Percentiles rank a stretch among this genome's conserved stretches.
These are phyloP conservation scores for Boletus huronensis DNA, from an alignment of 768 basidiomycete species.

Conservation along the genomic window DNA sequence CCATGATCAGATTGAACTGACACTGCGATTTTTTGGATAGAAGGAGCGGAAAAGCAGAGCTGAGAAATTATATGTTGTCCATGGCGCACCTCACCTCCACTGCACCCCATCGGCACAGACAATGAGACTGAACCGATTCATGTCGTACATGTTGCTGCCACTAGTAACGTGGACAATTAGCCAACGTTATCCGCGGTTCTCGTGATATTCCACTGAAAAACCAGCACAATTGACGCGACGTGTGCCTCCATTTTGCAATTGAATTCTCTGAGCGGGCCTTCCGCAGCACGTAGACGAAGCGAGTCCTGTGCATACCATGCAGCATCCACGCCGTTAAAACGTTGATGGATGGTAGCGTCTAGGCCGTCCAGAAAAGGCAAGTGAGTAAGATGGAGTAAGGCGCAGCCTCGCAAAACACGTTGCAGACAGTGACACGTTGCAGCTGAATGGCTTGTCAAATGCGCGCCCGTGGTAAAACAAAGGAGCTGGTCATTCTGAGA, in stretches of 20 bases:
- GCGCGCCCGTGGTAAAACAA: slow-evolving; percentile 3
- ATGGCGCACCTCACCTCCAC: slow-evolving; percentile 20
- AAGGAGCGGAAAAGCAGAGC: neutral
- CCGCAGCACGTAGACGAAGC: neutral
- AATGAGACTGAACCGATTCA: slow-evolving; percentile 1
- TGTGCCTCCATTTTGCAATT: slow-evolving; percentile 5
- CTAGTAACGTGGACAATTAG: slow-evolving; percentile 22
- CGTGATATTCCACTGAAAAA: neutral
- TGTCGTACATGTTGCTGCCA: slow-evolving; percentile 9
- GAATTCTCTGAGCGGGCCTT: neutral
- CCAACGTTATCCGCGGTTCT: slow-evolving; percentile 10
- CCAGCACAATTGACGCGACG: slow-evolving; percentile 10
- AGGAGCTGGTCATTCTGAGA: slow-evolving; percentile 6
- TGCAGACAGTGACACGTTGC: slow-evolving; percentile 18
- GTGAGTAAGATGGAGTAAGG: slow-evolving; percentile 20
- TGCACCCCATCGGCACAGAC: slow-evolving; percentile 21
- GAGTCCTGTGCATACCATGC: slow-evolving; percentile 20
- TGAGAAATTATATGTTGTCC: slow-evolving; percentile 21
- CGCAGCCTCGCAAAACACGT: slow-evolving; percentile 25
- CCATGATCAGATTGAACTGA: slow-evolving; percentile 17
- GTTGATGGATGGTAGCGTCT: slow-evolving; percentile 4
- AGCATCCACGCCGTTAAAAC: slow-evolving; percentile 16
- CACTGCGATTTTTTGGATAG: neutral
- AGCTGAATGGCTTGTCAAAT: slow-evolving; percentile 12
- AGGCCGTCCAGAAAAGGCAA: slow-evolving; percentile 25